Conservation (phyloP, 192 early-diverging fungal species). For the Paraglomus brasilianum region DNA sequence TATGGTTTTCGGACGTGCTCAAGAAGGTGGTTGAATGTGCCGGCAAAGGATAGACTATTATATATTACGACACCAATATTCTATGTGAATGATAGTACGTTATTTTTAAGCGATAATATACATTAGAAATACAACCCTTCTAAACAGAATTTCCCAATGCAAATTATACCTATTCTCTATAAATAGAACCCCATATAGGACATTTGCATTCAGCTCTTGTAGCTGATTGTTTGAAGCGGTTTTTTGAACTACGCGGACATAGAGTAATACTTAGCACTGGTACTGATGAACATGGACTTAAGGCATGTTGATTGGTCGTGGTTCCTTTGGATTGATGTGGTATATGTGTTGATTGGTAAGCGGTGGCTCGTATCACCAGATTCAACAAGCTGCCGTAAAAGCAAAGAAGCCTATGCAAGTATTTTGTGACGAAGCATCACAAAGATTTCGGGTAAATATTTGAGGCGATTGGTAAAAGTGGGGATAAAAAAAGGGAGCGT, state of each 20-base stretch:
- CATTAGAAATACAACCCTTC: too few relatives aligned
- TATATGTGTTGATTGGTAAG: not conserved
- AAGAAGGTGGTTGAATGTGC: not conserved
- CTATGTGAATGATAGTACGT: conserved; percentile 76
- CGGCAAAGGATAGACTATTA: conserved; percentile 41
- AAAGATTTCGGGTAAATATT: conserved; percentile 56
- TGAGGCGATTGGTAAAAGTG: too few relatives aligned
- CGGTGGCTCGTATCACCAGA: conserved; percentile 46
- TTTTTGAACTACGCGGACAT: conserved; percentile 68
- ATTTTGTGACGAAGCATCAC: conserved; percentile 79
- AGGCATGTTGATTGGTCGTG: conserved; percentile 50
- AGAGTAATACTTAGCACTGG: conserved; percentile 64
- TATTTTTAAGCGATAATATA: not conserved
- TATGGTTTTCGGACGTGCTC: too few relatives aligned
- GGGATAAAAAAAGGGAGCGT: too few relatives aligned
- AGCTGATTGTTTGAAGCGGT: conserved; percentile 78
- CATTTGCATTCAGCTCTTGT: conserved; percentile 90
- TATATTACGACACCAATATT: conserved; percentile 90
- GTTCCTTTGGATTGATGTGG: not conserved
- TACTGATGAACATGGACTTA: conserved; percentile 96
- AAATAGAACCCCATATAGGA: conserved; percentile 85
- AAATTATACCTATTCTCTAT: not conserved
- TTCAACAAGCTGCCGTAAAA: conserved; percentile 83
- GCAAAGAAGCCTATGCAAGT: conserved; percentile 56
- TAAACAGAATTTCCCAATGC: not conserved